Evolutionary conservation across 345 rosid genomes (phyloP).

Genomic region (Streptanthus diversifolius): DNA sequence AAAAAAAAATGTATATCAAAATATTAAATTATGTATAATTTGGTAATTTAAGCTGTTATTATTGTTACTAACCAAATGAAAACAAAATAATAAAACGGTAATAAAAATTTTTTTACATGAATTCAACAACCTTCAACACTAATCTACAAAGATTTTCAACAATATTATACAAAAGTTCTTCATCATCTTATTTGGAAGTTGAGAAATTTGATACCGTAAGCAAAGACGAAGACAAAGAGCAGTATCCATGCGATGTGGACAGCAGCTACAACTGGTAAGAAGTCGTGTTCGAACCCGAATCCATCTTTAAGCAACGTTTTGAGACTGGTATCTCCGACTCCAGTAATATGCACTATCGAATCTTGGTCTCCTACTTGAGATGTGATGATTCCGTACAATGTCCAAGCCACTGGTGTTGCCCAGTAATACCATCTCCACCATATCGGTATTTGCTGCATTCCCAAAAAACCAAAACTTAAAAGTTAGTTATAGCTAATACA

Average conservation of each 20-base stretch:
- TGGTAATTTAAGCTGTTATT: background rate
- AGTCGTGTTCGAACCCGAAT: conserved; percentile 50
- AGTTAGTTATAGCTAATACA: background rate
- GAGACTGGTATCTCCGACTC: conserved; percentile 24
- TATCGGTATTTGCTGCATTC: conserved; percentile 62
- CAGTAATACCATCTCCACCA: conserved; percentile 99
- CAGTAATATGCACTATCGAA: conserved; percentile 39
- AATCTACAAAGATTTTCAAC: background rate
- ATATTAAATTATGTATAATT: background rate
- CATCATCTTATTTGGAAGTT: conserved; percentile 58
- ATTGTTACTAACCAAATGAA: background rate
- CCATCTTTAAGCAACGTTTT: conserved; percentile 45
- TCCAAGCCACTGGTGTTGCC: conserved; percentile 75
- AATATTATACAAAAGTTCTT: background rate
- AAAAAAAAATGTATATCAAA: background rate
- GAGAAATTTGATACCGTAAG: conserved; percentile 54
- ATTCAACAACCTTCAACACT: background rate
- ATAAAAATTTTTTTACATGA: conserved; percentile 20
- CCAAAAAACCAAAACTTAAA: background rate
- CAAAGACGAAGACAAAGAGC: conserved; percentile 47
- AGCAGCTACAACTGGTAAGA: conserved; percentile 58
- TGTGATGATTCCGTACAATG: conserved; percentile 68
- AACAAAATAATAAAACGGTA: background rate
- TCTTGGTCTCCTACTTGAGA: conserved; percentile 64
- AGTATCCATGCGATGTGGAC: conserved; percentile 53